Conservation (phyloP, 225 moss, liverwort and hornwort genomes). For the Marchantia polymorpha region DNA sequence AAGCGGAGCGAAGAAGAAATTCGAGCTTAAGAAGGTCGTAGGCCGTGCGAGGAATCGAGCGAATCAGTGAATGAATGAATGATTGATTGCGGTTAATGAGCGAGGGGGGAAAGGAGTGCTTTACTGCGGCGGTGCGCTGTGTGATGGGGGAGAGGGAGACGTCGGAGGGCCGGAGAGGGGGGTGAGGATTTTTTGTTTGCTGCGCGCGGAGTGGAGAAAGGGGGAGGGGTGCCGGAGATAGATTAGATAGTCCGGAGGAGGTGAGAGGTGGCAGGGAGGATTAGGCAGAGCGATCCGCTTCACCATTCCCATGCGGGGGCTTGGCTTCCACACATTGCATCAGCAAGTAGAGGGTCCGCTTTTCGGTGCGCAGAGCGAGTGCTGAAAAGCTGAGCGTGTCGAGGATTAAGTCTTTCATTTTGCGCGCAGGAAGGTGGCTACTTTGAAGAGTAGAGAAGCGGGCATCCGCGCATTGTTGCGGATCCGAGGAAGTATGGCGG, state of each 20-base stretch:
- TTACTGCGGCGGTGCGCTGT: neutral
- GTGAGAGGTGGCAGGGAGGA: constrained; percentile 9
- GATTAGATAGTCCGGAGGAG: constrained; percentile 10
- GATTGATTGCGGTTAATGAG: neutral
- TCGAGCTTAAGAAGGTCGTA: neutral
- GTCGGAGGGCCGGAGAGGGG: neutral
- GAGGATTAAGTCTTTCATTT: constrained; percentile 1
- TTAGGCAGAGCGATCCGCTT: constrained; percentile 21
- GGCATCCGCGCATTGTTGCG: constrained; percentile 32
- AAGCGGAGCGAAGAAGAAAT: neutral
- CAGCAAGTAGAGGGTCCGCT: constrained; percentile 3
- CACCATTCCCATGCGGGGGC: constrained; percentile 22
- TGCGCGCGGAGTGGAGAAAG: neutral
- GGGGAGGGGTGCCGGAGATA: neutral
- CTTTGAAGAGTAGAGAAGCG: constrained; percentile 26
- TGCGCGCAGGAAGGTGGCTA: constrained; percentile 24
- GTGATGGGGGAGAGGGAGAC: neutral
- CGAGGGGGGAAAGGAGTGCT: neutral
- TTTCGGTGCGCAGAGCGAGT: neutral
- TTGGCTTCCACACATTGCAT: constrained; percentile 28
- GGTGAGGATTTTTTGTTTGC: neutral
- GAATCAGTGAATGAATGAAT: too few species aligned
- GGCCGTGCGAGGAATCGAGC: neutral
- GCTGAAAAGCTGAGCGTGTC: constrained; percentile 12
- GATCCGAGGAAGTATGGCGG: constrained; percentile 35